Percentiles rank a stretch among this genome's conserved stretches.
Conservation (phyloP, 2,329 filamentous ascomycete species). For the Trichoderma sp. region DNA sequence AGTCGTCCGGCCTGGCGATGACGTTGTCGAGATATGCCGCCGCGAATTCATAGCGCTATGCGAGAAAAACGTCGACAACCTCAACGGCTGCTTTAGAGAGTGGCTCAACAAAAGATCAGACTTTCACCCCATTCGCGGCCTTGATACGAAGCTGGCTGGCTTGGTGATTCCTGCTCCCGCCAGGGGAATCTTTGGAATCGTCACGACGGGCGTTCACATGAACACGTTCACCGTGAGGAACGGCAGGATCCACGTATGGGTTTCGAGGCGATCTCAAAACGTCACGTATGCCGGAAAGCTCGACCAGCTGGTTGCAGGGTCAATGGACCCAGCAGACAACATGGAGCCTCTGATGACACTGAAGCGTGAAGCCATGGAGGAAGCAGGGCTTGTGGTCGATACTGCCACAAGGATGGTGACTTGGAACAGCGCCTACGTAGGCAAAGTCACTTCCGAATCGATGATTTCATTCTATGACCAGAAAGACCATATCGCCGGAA, state of each 20-base stretch:
- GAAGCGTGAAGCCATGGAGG: constrained; percentile 34
- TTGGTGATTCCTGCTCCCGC: constrained; percentile 33
- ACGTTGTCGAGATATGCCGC: constrained; percentile 21
- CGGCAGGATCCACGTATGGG: constrained; percentile 33
- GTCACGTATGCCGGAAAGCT: constrained; percentile 35
- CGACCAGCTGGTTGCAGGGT: constrained; percentile 38
- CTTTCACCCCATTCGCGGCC: constrained; percentile 31
- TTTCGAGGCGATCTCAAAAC: constrained; percentile 31
- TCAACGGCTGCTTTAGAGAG: constrained; percentile 28
- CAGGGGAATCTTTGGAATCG: constrained; percentile 35
- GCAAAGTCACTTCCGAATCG: constrained; percentile 25
- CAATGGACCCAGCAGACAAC: constrained; percentile 32
- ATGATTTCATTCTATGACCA: constrained; percentile 36
- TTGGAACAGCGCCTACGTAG: constrained; percentile 23
- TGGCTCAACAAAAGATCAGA: constrained; percentile 27
- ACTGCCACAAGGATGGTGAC: constrained; percentile 24
- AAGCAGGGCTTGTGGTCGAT: constrained; percentile 32
- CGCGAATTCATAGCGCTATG: constrained; percentile 28
- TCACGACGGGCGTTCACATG: constrained; percentile 38
- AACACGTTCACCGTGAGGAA: constrained; percentile 34
- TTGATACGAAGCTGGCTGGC: constrained; percentile 22
- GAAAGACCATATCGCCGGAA: constrained; percentile 32
- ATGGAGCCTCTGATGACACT: constrained; percentile 30
- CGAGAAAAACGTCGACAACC: constrained; percentile 26
- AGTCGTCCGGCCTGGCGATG: constrained; percentile 11